phyloP scores from a whole-genome alignment of 139 green algal genomes.

The Haematococcus sp. region DNA sequence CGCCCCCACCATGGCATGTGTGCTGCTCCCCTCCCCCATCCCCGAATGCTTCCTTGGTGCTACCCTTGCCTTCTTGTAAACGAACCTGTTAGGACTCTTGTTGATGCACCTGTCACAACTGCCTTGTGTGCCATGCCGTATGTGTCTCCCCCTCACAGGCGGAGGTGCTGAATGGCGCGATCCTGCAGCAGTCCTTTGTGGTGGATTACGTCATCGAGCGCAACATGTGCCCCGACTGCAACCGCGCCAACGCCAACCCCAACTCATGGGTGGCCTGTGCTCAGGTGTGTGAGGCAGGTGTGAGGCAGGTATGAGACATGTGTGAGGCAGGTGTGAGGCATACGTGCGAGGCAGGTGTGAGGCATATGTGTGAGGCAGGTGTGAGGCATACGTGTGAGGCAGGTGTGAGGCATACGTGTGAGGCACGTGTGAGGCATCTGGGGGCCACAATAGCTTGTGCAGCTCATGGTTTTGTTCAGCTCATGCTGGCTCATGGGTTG shows the following conservation, averaged over 20 bases:
- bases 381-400: not conserved
- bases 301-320: not conserved
- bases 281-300: constrained; percentile 55
- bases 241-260: constrained; percentile 82
- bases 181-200: constrained; percentile 96
- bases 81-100: no score
- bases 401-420: no score
- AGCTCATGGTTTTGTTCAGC: no score
- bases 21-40: no score
- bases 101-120: not conserved
- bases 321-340: not conserved
- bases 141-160: no score
- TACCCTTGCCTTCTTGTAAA: no score
- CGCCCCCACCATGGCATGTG: no score
- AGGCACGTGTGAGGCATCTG: no score
- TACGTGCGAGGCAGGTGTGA: not conserved
- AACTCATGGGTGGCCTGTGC: constrained; percentile 92
- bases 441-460: no score
- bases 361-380: not conserved
- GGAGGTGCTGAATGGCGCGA: constrained; percentile 95
- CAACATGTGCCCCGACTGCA: constrained; percentile 96
- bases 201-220: constrained; percentile 93
- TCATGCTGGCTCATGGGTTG: no score
- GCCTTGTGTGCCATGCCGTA: no score
- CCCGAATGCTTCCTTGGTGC: no score